A percentile compares a stretch with the other conserved stretches of the same genome.
Evolutionary conservation across 768 basidiomycete species (phyloP).

Genomic region (Cystoderma amianthinum): DNA sequence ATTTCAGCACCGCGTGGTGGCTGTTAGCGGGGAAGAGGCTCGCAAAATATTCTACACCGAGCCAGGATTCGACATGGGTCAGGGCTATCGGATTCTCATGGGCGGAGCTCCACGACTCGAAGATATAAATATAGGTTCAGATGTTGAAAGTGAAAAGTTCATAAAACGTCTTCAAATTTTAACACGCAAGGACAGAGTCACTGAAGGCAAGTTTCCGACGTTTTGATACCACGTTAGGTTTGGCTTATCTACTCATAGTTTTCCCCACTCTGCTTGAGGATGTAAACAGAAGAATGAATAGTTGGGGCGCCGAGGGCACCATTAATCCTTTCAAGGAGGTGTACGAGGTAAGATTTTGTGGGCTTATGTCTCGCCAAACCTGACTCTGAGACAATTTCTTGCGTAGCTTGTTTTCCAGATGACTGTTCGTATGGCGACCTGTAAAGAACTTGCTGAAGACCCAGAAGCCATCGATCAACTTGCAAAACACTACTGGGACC

Average conservation of each 20-base stretch:
- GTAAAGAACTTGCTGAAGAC: slow-evolving; percentile 23
- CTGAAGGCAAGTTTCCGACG: slow-evolving; percentile 10
- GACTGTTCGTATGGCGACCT: slow-evolving; percentile 26
- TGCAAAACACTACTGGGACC: slow-evolving; percentile 17
- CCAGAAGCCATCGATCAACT: slow-evolving; percentile 13
- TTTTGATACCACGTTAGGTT: not conserved
- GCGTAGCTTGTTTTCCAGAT: slow-evolving; percentile 25
- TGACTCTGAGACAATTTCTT: not conserved
- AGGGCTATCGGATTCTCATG: slow-evolving; percentile 24
- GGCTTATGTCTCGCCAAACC: not conserved
- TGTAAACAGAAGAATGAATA: slow-evolving; percentile 12
- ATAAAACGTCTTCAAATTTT: slow-evolving; percentile 13
- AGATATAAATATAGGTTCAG: not conserved
- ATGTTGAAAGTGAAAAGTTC: slow-evolving; percentile 9
- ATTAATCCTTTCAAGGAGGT: slow-evolving; percentile 25
- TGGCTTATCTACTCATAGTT: slow-evolving; percentile 7
- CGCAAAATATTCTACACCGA: slow-evolving; percentile 21
- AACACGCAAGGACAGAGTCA: slow-evolving; percentile 14
- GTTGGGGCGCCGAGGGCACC: slow-evolving; percentile 18
- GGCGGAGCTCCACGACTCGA: slow-evolving; percentile 12
- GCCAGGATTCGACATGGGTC: slow-evolving; percentile 16
- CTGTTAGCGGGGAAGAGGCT: slow-evolving; percentile 12
- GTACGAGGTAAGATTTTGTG: slow-evolving; percentile 18
- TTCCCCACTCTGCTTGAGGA: slow-evolving; percentile 20
- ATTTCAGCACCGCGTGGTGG: slow-evolving; percentile 14